A percentile compares a stretch with the other conserved stretches of the same genome.
phyloP scores from a whole-genome alignment of 2,329 filamentous ascomycete species.

The Exophiala viscosa region DNA sequence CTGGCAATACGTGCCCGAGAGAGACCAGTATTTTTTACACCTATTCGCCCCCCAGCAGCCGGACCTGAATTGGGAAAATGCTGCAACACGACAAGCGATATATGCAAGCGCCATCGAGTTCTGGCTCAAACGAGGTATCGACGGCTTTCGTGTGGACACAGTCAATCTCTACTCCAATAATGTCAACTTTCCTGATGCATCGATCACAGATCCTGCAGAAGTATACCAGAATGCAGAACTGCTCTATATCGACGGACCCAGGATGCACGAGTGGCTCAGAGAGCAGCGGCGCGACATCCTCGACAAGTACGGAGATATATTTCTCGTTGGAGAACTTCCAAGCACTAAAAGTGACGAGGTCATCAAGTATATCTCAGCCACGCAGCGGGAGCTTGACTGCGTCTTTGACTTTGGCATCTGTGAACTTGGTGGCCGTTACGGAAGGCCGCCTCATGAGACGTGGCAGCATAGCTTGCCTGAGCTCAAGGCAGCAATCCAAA shows the following conservation, averaged over 20 bases:
- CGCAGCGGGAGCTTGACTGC: conserved; percentile 59
- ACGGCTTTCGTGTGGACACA: conserved; percentile 63
- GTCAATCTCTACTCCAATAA: conserved; percentile 20
- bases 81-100: conserved; percentile 59
- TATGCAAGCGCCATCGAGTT: conserved; percentile 67
- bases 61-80: conserved; percentile 74
- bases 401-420: conserved; percentile 66
- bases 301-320: conserved; percentile 52
- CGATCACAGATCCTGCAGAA: conserved; percentile 46
- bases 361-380: conserved; percentile 46
- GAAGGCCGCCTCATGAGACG: neutral
- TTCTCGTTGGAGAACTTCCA: conserved; percentile 59
- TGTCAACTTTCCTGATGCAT: conserved; percentile 32
- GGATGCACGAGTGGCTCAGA: conserved; percentile 55
- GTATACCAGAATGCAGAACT: conserved; percentile 42
- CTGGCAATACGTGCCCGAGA: conserved; percentile 16
- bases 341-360: conserved; percentile 43
- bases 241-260: conserved; percentile 48
- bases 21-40: conserved; percentile 60
- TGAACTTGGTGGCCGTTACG: conserved; percentile 20
- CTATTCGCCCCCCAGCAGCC: conserved; percentile 69
- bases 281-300: conserved; percentile 52
- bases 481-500: conserved; percentile 51
- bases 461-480: conserved; percentile 40
- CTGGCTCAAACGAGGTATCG: conserved; percentile 67